Percentiles rank a stretch among this genome's conserved stretches.
Evolutionary conservation across 108 stramenopile genomes (phyloP).

Genomic region (Cyclotella baltica): DNA sequence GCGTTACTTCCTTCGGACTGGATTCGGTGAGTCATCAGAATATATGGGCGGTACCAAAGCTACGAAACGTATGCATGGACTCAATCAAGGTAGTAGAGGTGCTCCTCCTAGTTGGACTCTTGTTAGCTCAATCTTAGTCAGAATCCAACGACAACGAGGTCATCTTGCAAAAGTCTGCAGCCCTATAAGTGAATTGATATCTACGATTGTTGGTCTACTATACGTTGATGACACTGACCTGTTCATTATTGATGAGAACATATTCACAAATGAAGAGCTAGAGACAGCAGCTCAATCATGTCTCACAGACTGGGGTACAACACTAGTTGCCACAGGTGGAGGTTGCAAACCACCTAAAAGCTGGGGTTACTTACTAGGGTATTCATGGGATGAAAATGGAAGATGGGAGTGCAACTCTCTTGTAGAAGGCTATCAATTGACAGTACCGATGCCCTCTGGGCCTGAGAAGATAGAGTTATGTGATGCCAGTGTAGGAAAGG

Average conservation of each 20-base stretch:
- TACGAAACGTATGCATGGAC: slow-evolving; percentile 9
- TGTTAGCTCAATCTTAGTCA: slow-evolving; percentile 7
- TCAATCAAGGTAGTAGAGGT: slow-evolving; percentile 36
- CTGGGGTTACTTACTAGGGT: neutral
- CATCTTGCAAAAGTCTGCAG: slow-evolving; percentile 1
- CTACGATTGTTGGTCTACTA: neutral
- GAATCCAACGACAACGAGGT: neutral
- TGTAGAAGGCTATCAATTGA: neutral
- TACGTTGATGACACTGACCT: slow-evolving; percentile 35
- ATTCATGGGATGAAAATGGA: neutral
- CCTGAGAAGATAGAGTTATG: neutral
- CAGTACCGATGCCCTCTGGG: neutral
- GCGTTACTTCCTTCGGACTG: slow-evolving; percentile 36
- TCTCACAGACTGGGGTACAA: neutral
- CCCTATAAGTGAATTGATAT: neutral
- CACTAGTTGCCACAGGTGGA: neutral
- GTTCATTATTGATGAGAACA: neutral
- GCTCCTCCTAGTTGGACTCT: slow-evolving; percentile 31
- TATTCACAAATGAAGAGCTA: neutral
- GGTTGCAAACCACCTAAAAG: neutral
- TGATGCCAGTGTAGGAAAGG: neutral
- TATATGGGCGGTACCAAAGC: slow-evolving; percentile 1
- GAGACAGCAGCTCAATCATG: too few species aligned
- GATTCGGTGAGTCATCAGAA: slow-evolving; percentile 24
- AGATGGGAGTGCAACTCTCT: neutral